Evolutionary conservation across 1,284 basidiomycete genomes (phyloP).

Genomic region (Anthracocystis panici-leucophaei): DNA sequence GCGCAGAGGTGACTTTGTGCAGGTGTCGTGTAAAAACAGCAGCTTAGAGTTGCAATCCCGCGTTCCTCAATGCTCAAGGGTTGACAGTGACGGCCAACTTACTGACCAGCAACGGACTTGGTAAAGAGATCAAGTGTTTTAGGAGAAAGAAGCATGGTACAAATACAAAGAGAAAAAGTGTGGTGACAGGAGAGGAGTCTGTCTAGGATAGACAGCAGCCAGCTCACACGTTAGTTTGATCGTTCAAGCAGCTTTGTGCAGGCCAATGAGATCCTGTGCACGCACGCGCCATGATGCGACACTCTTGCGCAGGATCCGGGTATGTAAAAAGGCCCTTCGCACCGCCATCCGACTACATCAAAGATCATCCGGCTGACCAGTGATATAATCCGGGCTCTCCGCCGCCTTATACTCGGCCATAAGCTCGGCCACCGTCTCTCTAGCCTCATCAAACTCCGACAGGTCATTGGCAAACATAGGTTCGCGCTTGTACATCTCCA

Average conservation of each 20-base stretch:
- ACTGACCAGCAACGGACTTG: no score
- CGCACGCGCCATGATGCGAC: not conserved
- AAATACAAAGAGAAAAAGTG: conserved; percentile 25
- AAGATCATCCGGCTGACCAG: conserved; percentile 46
- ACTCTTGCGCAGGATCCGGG: conserved; percentile 2
- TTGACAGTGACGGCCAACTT: no score
- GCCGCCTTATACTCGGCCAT: conserved; percentile 68
- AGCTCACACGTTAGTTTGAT: not conserved
- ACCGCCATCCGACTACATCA: conserved; percentile 6
- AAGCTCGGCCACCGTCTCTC: conserved; percentile 65
- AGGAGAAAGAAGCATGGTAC: conserved; percentile 8
- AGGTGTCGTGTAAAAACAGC: not conserved
- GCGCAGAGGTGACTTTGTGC: not conserved
- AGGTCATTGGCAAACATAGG: conserved; percentile 70
- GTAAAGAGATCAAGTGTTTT: no score
- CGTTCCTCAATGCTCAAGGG: not conserved
- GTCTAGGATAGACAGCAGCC: not conserved
- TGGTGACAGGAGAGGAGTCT: conserved; percentile 4
- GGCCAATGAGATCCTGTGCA: not conserved
- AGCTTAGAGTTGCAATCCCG: not conserved
- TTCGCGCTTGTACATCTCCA: conserved; percentile 98
- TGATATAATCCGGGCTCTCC: conserved; percentile 61
- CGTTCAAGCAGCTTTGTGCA: not conserved
- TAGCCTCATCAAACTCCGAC: conserved; percentile 66
- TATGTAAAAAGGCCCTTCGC: conserved; percentile 9